Evolutionary conservation across 176 grass and related monocot species (phyloP).

Genomic region (Oryza coarctata): DNA sequence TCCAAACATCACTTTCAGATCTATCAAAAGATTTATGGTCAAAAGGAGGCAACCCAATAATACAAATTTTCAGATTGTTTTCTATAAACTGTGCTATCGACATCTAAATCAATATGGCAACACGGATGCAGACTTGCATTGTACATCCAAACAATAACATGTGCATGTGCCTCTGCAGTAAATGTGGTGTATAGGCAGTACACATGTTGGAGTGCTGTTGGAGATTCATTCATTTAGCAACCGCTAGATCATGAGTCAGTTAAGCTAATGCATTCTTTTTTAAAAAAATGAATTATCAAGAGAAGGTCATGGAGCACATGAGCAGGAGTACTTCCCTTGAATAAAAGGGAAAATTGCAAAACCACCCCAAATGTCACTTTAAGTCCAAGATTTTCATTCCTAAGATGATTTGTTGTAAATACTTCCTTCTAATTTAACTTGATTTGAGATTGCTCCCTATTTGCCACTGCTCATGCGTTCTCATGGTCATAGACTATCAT

Average conservation of each 20-base stretch:
- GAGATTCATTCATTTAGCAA: not conserved
- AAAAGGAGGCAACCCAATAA: not conserved
- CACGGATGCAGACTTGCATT: not conserved
- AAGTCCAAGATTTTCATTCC: too few relatives aligned
- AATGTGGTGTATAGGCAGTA: not conserved
- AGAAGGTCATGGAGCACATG: not conserved
- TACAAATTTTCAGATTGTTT: not conserved
- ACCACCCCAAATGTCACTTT: too few relatives aligned
- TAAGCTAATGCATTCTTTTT: not conserved
- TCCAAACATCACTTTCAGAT: constrained; percentile 22
- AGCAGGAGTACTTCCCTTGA: too few relatives aligned
- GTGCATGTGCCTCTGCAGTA: not conserved
- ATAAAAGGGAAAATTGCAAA: too few relatives aligned
- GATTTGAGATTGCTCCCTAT: too few relatives aligned
- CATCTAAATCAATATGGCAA: not conserved
- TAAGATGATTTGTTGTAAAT: too few relatives aligned
- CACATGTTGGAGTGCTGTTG: not conserved
- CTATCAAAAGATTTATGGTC: not conserved
- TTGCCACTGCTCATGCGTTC: too few relatives aligned
- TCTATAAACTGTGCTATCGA: not conserved
- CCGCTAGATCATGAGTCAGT: not conserved
- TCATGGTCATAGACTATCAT: too few relatives aligned
- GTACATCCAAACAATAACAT: not conserved
- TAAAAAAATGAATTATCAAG: not conserved
- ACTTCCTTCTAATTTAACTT: too few relatives aligned